These are phyloP conservation scores for Lactifluus pinguis DNA, from an alignment of 768 basidiomycete species.

Conservation along the genomic window DNA sequence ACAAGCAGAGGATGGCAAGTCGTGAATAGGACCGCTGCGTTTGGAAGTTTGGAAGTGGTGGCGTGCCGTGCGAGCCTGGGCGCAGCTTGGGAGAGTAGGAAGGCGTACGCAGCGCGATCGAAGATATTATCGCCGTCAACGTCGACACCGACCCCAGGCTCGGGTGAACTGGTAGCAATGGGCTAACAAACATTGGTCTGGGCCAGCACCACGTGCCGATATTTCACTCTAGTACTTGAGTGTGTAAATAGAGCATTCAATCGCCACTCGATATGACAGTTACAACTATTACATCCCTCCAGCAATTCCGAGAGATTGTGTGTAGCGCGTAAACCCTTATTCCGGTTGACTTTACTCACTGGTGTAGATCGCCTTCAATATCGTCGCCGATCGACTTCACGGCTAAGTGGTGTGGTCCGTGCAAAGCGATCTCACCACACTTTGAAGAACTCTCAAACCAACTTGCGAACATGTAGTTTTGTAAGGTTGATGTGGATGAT, in stretches of 20 bases:
- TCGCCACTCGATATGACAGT: background rate
- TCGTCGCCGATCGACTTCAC: slow-evolving; percentile 61
- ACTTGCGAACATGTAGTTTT: slow-evolving; percentile 42
- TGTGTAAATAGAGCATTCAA: too few relatives aligned
- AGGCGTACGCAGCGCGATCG: slow-evolving; percentile 55
- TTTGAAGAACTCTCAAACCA: slow-evolving; percentile 46
- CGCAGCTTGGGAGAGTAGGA: slow-evolving; percentile 60
- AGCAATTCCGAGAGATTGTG: slow-evolving; percentile 26
- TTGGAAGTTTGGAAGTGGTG: slow-evolving; percentile 28
- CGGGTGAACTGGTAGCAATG: background rate
- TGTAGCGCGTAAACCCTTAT: slow-evolving; percentile 20
- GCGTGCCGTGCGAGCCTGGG: slow-evolving; percentile 42
- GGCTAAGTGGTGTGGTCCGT: slow-evolving; percentile 66
- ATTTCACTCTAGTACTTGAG: too few relatives aligned
- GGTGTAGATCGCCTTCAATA: slow-evolving; percentile 36
- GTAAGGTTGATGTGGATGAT: slow-evolving; percentile 67
- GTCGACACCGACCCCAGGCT: background rate
- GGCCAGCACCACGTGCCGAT: too few relatives aligned
- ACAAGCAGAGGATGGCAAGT: slow-evolving; percentile 88
- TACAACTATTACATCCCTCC: background rate
- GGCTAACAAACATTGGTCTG: too few relatives aligned
- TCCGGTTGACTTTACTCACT: background rate
- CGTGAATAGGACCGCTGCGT: slow-evolving; percentile 59
- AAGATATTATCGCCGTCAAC: slow-evolving; percentile 33
- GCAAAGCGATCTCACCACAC: slow-evolving; percentile 43